Base-by-base conservation (phyloP, 2,329 filamentous ascomycete genomes). In the Colletotrichum spaethianum region DNA sequence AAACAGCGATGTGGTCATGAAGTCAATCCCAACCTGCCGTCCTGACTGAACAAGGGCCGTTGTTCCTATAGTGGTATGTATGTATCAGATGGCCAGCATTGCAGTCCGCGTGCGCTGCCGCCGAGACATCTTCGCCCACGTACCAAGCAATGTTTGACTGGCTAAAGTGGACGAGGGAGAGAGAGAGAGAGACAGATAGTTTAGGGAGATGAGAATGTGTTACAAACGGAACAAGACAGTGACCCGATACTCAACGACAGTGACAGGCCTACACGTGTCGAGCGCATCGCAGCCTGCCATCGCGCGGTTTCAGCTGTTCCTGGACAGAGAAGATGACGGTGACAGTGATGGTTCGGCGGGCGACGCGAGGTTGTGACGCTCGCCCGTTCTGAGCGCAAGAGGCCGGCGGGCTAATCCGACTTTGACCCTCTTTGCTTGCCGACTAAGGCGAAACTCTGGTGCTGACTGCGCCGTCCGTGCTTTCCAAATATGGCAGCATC, bases 271-370 rank as follows among this genome's bases (percentile, higher is more conserved):
- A 52, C 57, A 59, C 64, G 40, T 63, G 44, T 57, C 12, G 57
- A 6, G 59, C 42, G 28, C 52, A 5, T 11, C 44, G 59, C n/a
- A 52, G 65, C 42, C 31, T 59, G 57, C 64, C 64, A 69, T 55
- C 57, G 65, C 52, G 65, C 31, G 23, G 65, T 69, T 72, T 72
- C 59, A 69, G 28, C 28, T 61, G 42, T 59, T 38, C 57, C 69
- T 60, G 33, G 38, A 28, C 48, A 46, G 23, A 55, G 28, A 38
- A 33, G 46, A 42, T 44, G 31, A 55, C 28, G 23, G 59, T 44
- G 46, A 59, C 38, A 46, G 56, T 52, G 46, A 60, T 31, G 36
- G 53, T 14, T 36, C 50, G 59, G 33, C 46, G 63, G 53, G 40
- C 52, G 61, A 46, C 38, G 33, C 31, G 57, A 53, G 33, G 50